phyloP scores from a whole-genome alignment of 768 basidiomycete genomes.

The Bullera alba region DNA sequence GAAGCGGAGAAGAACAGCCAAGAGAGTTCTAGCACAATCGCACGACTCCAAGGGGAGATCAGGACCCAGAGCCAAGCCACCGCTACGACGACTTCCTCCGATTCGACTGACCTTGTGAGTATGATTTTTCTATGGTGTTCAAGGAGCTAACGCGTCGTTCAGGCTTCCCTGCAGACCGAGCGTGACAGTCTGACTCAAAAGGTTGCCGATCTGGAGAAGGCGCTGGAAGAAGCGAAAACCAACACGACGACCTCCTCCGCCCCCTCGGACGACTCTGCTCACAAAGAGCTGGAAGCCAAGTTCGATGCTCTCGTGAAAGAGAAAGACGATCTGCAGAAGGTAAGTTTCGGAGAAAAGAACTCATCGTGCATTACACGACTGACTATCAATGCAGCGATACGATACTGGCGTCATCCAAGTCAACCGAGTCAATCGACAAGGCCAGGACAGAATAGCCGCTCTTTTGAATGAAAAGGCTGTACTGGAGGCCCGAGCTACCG shows the following conservation, averaged over 20 bases:
- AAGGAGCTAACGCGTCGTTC: conserved; percentile 4
- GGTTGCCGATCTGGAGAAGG: conserved; percentile 25
- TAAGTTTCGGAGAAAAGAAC: conserved; percentile 4
- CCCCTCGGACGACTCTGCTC: neutral
- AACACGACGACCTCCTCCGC: conserved; percentile 4
- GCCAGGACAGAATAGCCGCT: conserved; percentile 11
- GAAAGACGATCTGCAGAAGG: conserved; percentile 23
- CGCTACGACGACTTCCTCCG: no score
- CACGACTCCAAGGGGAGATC: conserved; percentile 26
- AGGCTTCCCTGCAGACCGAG: conserved; percentile 18
- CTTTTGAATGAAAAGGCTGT: neutral
- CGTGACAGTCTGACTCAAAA: conserved; percentile 16
- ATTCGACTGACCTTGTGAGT: conserved; percentile 18
- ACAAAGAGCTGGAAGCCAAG: conserved; percentile 5
- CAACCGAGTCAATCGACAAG: conserved; percentile 25
- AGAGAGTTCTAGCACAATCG: conserved; percentile 27
- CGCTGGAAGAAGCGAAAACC: conserved; percentile 26
- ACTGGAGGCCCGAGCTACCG: conserved; percentile 8
- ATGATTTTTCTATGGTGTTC: neutral
- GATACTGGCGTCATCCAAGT: conserved; percentile 29
- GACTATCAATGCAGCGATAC: conserved; percentile 19
- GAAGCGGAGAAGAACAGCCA: conserved; percentile 24
- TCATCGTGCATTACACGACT: neutral
- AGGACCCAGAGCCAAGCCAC: no score
- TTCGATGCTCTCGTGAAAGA: conserved; percentile 14